Percentiles rank a stretch among this genome's conserved stretches.
phyloP scores from a whole-genome alignment of 192 early-diverging fungal genomes.

The Cetraspora pellucida region DNA sequence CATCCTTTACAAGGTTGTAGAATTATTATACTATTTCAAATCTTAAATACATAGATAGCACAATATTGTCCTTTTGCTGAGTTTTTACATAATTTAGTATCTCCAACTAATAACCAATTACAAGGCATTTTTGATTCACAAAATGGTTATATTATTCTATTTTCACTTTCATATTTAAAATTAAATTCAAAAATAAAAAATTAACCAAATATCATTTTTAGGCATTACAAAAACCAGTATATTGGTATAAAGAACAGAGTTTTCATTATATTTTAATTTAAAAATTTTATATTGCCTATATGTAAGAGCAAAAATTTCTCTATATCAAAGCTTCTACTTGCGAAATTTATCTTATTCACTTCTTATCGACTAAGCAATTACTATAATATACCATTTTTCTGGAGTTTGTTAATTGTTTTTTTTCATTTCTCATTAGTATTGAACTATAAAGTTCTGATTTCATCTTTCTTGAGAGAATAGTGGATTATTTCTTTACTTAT shows the following conservation, averaged over 20 bases:
- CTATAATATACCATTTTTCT: constrained; percentile 18
- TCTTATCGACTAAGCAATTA: not conserved
- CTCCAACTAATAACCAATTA: too few relatives aligned
- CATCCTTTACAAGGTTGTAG: too few relatives aligned
- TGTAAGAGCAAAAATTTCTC: not conserved
- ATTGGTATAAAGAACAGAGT: not conserved
- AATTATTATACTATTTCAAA: too few relatives aligned
- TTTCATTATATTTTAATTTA: not conserved
- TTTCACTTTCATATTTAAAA: too few relatives aligned
- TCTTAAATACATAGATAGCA: too few relatives aligned
- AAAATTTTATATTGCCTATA: not conserved
- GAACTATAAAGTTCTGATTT: not conserved
- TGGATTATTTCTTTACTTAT: not conserved
- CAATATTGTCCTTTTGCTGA: too few relatives aligned
- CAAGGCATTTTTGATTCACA: too few relatives aligned
- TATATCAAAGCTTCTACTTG: not conserved
- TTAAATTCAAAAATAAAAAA: too few relatives aligned
- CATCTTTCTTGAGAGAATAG: not conserved
- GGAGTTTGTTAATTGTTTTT: not conserved
- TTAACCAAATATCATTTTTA: too few relatives aligned
- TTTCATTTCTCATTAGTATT: not conserved
- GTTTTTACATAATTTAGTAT: too few relatives aligned
- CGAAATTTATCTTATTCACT: not conserved
- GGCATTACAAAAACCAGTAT: too few relatives aligned
- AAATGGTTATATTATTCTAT: too few relatives aligned